Base-by-base conservation (phyloP, 306 rosid genomes). In the Cucurbita pepo region DNA sequence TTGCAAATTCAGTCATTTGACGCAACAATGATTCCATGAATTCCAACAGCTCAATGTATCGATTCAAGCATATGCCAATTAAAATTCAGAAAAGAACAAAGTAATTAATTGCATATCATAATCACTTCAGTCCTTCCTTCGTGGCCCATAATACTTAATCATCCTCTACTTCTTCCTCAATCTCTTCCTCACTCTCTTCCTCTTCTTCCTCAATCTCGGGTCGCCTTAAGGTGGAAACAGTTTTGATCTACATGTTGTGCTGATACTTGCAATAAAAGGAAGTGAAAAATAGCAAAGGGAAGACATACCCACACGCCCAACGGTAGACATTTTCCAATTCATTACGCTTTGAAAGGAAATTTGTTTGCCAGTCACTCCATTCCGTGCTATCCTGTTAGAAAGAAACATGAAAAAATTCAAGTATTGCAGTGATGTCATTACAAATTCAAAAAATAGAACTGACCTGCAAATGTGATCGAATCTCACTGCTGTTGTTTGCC, bases 231-330 rank as follows among this genome's bases (percentile, higher is more conserved):
- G n/a, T 19, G 55, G 72, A 65, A 6, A 44, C 11, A 13, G 41
- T 25, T 44, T 19, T 13, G 56, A 45, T 43, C 72, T 66, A 22
- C 11, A 11, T 45, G 72, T 19, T 66, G 56, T 44, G 56, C 54
- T 25, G 9, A 21, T 67, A 47, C 72, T 43, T 10, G 41, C 22
- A 19, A 65, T 71, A 34, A 65, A 59, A 48, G 61, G 54, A 50
- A 69, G 65, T 45, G 57, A 43, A 43, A 10, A 65, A 48, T 76
- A 45, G 54, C 74, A 5, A 55, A 59, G 58, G 74, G 74, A 59
- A 51, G 72, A 86, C 98, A 82, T 89, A 94, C 98, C 98, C 98
- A 75, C 98, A 94, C 11, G 87, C 96, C 98, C 98, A 94, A 72
- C 87, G 97, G 81, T 80, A 84, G 76, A 94, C 95, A 83, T 94